phyloP scores from a whole-genome alignment of 1,139 yeast species.

The Lodderomyces jiufengensis region DNA sequence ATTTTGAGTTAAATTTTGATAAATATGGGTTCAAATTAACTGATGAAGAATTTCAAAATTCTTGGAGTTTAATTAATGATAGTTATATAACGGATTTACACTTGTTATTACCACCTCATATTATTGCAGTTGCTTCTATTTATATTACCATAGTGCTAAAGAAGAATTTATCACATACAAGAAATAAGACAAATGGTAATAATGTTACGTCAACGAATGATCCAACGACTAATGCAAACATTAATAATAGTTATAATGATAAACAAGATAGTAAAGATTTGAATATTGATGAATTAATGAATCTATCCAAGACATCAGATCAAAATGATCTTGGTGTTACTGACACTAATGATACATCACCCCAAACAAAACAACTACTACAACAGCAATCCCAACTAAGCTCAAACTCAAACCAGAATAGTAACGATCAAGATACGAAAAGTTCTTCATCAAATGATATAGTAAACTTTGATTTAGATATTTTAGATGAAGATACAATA shows the following conservation, averaged over 20 bases:
- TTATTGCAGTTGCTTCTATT: slow-evolving; percentile 81
- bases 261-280: slow-evolving; percentile 13
- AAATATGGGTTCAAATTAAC: slow-evolving; percentile 38
- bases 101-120: slow-evolving; percentile 81
- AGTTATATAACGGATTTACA: slow-evolving; percentile 85
- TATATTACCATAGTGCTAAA: slow-evolving; percentile 67
- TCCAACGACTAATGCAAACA: slow-evolving; percentile 2
- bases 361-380: slow-evolving; percentile 2
- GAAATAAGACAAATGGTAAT: slow-evolving; percentile 13
- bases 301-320: slow-evolving; percentile 17
- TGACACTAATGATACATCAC: not conserved
- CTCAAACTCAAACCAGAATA: not conserved
- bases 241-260: slow-evolving; percentile 2
- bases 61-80: slow-evolving; percentile 90
- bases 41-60: slow-evolving; percentile 73
- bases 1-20: slow-evolving; percentile 28
- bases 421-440: slow-evolving; percentile 1
- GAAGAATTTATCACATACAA: slow-evolving; percentile 26
- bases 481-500: slow-evolving; percentile 37
- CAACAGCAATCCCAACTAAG: slow-evolving; percentile 5
- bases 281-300: slow-evolving; percentile 42
- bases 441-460: slow-evolving; percentile 1
- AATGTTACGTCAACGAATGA: slow-evolving; percentile 1
- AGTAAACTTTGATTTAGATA: slow-evolving; percentile 17
- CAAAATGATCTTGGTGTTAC: slow-evolving; percentile 3